Percentiles rank a stretch among this genome's conserved stretches.
These are phyloP conservation scores for Penicillium palitans DNA, from an alignment of 2,329 filamentous ascomycete genomes.

Conservation along the genomic window DNA sequence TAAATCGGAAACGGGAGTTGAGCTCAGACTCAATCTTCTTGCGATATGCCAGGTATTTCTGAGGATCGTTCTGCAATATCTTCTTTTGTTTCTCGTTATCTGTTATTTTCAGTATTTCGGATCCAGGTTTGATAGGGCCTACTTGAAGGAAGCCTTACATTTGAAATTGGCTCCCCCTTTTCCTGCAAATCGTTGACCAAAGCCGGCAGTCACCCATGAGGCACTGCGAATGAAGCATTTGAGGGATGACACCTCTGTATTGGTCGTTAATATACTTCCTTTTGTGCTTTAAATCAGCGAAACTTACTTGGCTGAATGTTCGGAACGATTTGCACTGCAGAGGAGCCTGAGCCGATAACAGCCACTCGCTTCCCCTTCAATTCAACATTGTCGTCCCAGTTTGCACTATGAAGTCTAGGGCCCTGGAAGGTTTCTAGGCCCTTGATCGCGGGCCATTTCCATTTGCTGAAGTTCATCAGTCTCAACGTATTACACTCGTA, in stretches of 20 bases:
- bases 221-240: conserved; percentile 15
- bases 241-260: conserved; percentile 1
- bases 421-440: conserved; percentile 12
- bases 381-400: conserved; percentile 42
- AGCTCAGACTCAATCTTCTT: conserved; percentile 32
- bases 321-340: conserved; percentile 28
- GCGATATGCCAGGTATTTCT: conserved; percentile 26
- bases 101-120: conserved; percentile 4
- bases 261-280: background rate
- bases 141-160: conserved; percentile 13
- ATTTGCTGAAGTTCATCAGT: conserved; percentile 8
- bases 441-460: conserved; percentile 16
- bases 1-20: conserved; percentile 25
- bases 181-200: conserved; percentile 21
- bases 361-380: conserved; percentile 44
- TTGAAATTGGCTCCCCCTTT: conserved; percentile 25
- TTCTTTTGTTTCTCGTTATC: conserved; percentile 14
- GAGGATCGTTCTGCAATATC: conserved; percentile 20
- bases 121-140: background rate
- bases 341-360: conserved; percentile 26
- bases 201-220: conserved; percentile 18
- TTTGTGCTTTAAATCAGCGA: background rate
- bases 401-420: conserved; percentile 11
- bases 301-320: conserved; percentile 20
- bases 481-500: background rate